Evolutionary conservation across 495 filamentous ascomycete genomes (phyloP).

Genomic region (Aspergillus sclerotiicarbonarius): DNA sequence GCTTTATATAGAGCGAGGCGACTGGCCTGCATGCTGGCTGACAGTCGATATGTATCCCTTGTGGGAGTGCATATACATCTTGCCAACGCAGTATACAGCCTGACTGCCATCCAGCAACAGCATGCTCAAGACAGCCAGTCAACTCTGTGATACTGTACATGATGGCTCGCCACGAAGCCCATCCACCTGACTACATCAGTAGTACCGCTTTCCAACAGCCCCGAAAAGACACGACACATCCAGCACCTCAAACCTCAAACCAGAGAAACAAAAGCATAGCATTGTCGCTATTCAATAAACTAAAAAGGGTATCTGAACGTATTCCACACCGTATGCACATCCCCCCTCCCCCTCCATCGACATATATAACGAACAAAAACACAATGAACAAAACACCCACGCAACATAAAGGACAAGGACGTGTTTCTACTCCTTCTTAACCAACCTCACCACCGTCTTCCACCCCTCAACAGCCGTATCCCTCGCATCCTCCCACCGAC

Average conservation of each 20-base stretch:
- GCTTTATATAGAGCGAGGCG: neutral
- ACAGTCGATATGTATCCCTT: neutral
- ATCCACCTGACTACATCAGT: neutral
- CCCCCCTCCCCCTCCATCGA: constrained; percentile 5
- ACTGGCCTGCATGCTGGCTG: neutral
- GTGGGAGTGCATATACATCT: neutral
- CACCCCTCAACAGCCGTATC: constrained; percentile 40
- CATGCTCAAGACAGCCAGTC: neutral
- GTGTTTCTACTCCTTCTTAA: constrained; percentile 42
- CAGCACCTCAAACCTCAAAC: neutral
- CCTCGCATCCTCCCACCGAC: constrained; percentile 60
- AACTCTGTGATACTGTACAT: neutral
- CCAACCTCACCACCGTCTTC: constrained; percentile 27
- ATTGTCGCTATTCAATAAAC: constrained; percentile 7
- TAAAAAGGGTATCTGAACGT: constrained; percentile 20
- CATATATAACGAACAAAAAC: constrained; percentile 14
- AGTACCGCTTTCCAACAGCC: neutral
- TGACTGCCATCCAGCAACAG: neutral
- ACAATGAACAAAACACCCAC: no score
- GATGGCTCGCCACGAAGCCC: neutral
- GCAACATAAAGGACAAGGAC: no score
- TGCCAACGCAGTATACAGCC: neutral
- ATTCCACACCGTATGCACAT: constrained; percentile 3
- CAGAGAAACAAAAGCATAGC: neutral
- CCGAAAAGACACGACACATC: neutral